These are phyloP conservation scores for Lipomyces starkeyi DNA, from an alignment of 805 yeast species.

Conservation along the genomic window DNA sequence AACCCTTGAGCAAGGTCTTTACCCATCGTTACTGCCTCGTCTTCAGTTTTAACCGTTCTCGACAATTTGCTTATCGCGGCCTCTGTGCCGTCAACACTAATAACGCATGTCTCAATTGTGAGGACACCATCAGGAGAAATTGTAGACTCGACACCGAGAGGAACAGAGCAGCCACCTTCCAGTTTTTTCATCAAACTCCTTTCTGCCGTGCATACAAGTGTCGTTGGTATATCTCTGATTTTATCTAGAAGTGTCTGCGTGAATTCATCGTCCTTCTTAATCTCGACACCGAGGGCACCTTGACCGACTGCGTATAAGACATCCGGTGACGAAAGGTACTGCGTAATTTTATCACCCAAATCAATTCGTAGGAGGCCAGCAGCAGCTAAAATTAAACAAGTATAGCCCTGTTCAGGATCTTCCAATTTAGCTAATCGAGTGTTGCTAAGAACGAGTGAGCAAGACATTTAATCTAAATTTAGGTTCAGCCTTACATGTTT, in stretches of 20 bases:
- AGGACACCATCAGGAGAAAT: constrained; percentile 17
- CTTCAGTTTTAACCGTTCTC: constrained; percentile 50
- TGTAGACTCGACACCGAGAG: constrained; percentile 79
- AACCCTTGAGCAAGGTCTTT: constrained; percentile 67
- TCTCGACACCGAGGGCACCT: constrained; percentile 95
- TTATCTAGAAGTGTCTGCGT: constrained; percentile 64
- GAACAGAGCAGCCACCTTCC: constrained; percentile 98
- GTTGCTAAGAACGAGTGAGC: constrained; percentile 45
- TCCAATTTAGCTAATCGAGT: constrained; percentile 86
- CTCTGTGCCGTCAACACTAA: constrained; percentile 80
- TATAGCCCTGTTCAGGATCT: constrained; percentile 56
- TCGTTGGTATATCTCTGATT: constrained; percentile 69
- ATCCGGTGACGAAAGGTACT: constrained; percentile 69
- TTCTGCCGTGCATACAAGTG: constrained; percentile 84
- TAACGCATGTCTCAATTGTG: constrained; percentile 56
- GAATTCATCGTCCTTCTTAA: constrained; percentile 68
- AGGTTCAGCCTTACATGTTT: constrained; percentile 50
- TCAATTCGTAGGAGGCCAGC: constrained; percentile 86
- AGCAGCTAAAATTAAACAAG: constrained; percentile 85
- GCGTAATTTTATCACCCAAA: constrained; percentile 75
- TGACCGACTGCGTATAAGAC: constrained; percentile 99
- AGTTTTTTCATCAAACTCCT: constrained; percentile 82
- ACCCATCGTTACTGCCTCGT: constrained; percentile 77
- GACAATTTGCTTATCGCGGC: constrained; percentile 63
- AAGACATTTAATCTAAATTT: background rate